These are phyloP conservation scores for Dactylonectria estremocensis DNA, from an alignment of 2,329 filamentous ascomycete species.

Conservation along the genomic window DNA sequence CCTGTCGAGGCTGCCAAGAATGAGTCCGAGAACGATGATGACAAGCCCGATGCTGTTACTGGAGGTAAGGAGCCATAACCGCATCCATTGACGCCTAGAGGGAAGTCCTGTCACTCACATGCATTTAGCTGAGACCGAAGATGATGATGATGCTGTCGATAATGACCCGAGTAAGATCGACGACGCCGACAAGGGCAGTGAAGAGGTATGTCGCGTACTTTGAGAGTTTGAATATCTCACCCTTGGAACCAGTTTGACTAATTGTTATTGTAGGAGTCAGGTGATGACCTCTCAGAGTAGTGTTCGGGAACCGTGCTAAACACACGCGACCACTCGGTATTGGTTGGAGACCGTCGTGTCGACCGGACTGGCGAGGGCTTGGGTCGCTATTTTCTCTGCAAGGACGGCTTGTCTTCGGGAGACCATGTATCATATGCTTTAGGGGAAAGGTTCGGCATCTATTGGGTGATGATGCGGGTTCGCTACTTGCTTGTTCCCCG, in stretches of 20 bases:
- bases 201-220: constrained; percentile 48
- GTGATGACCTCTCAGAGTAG: constrained; percentile 39
- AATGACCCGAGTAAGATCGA: constrained; percentile 21
- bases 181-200: constrained; percentile 29
- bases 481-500: constrained; percentile 14
- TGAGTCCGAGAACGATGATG: constrained; percentile 35
- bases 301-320: background rate
- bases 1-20: constrained; percentile 44
- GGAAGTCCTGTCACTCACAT: constrained; percentile 8
- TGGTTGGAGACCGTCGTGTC: background rate
- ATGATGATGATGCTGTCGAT: constrained; percentile 36
- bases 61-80: constrained; percentile 27
- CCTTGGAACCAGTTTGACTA: constrained; percentile 48
- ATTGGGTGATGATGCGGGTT: constrained; percentile 10
- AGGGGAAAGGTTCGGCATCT: constrained; percentile 6
- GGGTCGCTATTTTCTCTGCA: constrained; percentile 1
- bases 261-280: constrained; percentile 42
- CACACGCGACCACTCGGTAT: constrained; percentile 2
- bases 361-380: background rate
- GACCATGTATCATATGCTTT: constrained; percentile 18
- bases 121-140: constrained; percentile 37
- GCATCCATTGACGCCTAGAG: constrained; percentile 15
- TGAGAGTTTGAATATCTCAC: constrained; percentile 42
- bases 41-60: constrained; percentile 34
- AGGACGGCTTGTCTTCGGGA: constrained; percentile 10